Percentiles rank a stretch among this genome's conserved stretches.
Evolutionary conservation across 495 filamentous ascomycete genomes (phyloP).

Genomic region (Chaetomium cochliodes): DNA sequence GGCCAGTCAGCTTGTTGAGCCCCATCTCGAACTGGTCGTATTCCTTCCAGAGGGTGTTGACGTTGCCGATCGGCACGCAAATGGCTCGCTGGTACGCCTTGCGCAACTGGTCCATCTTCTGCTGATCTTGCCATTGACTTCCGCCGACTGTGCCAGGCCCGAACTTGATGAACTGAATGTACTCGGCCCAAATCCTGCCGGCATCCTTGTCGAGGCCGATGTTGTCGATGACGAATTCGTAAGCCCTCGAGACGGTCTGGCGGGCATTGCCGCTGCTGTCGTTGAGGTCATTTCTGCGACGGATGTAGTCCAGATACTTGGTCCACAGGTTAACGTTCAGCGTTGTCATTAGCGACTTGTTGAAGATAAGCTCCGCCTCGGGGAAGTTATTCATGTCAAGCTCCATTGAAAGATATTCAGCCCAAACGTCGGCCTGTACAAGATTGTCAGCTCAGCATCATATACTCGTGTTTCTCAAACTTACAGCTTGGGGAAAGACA

Average conservation of each 20-base stretch:
- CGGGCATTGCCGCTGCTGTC: conserved; percentile 76
- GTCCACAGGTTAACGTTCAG: conserved; percentile 86
- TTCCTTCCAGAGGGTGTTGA: conserved; percentile 89
- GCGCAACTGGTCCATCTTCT: conserved; percentile 91
- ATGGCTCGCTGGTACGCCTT: conserved; percentile 90
- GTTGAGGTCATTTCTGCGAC: conserved; percentile 82
- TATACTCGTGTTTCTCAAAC: conserved; percentile 37
- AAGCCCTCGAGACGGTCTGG: conserved; percentile 72
- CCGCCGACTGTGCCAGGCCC: conserved; percentile 83
- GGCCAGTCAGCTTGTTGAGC: conserved; percentile 84
- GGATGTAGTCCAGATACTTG: conserved; percentile 91
- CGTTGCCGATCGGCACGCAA: conserved; percentile 72
- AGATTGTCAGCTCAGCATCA: conserved; percentile 31
- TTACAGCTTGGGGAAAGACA: conserved; percentile 85
- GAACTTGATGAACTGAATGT: conserved; percentile 83
- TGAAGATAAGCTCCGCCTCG: conserved; percentile 78
- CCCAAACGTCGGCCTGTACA: conserved; percentile 81
- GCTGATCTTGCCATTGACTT: conserved; percentile 87
- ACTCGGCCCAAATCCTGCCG: conserved; percentile 89
- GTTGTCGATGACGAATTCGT: conserved; percentile 85
- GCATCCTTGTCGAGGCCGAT: conserved; percentile 90
- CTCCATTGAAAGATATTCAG: conserved; percentile 82
- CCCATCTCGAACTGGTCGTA: conserved; percentile 94
- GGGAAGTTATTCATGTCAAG: conserved; percentile 73
- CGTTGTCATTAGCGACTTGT: conserved; percentile 65